A percentile compares a stretch with the other conserved stretches of the same genome.
These are phyloP conservation scores for Penicillium sp. DNA, from an alignment of 2,329 filamentous ascomycete species.

Conservation along the genomic window DNA sequence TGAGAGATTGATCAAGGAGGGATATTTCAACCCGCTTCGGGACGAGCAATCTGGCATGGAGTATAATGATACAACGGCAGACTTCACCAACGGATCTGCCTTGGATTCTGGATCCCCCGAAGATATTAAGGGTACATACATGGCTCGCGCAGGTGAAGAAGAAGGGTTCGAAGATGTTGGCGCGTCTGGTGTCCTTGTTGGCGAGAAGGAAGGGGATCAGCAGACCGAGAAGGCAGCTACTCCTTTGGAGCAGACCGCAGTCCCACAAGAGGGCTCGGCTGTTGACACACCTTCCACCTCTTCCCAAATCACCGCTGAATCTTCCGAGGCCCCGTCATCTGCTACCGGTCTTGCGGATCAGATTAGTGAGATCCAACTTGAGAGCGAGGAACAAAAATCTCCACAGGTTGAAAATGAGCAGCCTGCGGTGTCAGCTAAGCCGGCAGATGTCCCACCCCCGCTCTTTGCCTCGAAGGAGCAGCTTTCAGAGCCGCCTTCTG, in stretches of 20 bases:
- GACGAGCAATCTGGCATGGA: slow-evolving; percentile 59
- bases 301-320: slow-evolving; percentile 20
- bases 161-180: slow-evolving; percentile 92
- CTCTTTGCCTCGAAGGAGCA: slow-evolving; percentile 56
- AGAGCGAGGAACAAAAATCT: slow-evolving; percentile 26
- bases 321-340: slow-evolving; percentile 46
- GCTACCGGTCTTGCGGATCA: slow-evolving; percentile 57
- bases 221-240: slow-evolving; percentile 1
- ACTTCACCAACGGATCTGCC: slow-evolving; percentile 45
- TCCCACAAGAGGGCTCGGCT: neutral
- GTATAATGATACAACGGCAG: slow-evolving; percentile 48
- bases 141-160: slow-evolving; percentile 80
- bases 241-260: neutral
- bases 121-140: slow-evolving; percentile 69
- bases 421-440: slow-evolving; percentile 51
- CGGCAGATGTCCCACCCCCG: slow-evolving; percentile 69
- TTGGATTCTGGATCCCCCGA: slow-evolving; percentile 57
- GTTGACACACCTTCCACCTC: slow-evolving; percentile 3
- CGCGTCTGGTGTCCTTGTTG: slow-evolving; percentile 67
- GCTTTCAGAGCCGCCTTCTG: slow-evolving; percentile 21
- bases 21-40: slow-evolving; percentile 59
- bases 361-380: slow-evolving; percentile 60
- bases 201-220: slow-evolving; percentile 67
- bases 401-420: slow-evolving; percentile 9
- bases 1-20: slow-evolving; percentile 74